Evolutionary conservation across 805 yeast species (phyloP), one percentile per base, ranked within the genome.

Genomic region (Cyberlindnera euphorbiiphila): DNA sequence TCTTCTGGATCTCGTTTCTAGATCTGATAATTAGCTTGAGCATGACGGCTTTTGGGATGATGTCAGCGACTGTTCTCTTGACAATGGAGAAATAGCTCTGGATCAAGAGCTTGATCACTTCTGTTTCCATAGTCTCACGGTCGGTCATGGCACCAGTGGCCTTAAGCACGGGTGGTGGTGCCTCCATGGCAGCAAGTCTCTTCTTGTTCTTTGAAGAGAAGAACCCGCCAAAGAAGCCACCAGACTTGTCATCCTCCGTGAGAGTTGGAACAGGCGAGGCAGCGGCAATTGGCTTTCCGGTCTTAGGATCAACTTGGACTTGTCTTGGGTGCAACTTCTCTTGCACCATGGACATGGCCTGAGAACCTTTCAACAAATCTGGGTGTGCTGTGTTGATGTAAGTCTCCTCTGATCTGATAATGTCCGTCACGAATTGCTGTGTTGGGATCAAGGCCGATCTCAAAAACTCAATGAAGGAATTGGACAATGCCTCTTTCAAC

Each of bases 331-430:
- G 93, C 63, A 87, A 66, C 60, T 78, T 85, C 50, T 93, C 97
- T 59, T 85, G 69, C 23, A 93, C 96, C 61, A 87, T 80, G 5
- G 85, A 79, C 93, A 91, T 83, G 6, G 98, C 98, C 56, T 84
- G 89, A 23, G 95, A 82, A 32, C 98, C 98, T 60, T 85, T 89
- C 52, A 93, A 72, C 56, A 93, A 76, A 60, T 93, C 98, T 4
- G 98, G 97, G 59, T 93, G 98, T 3, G 96, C 98, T 5, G 98
- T 93, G 64, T 93, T 93, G 51, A 93, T 88, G 62, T 93, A 93
- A 4, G 95, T 82, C 56, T 89, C 91, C 64, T 93, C 98, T 43
- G 95, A 70, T 42, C 64, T 68, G 50, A 93, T 87, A 42, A 93
- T 72, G 60, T 93, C 97, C 23, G 70, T 62, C 27, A 89, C 96